Conservation (phyloP, 345 rosid species). For the Anastatica hierochuntica region DNA sequence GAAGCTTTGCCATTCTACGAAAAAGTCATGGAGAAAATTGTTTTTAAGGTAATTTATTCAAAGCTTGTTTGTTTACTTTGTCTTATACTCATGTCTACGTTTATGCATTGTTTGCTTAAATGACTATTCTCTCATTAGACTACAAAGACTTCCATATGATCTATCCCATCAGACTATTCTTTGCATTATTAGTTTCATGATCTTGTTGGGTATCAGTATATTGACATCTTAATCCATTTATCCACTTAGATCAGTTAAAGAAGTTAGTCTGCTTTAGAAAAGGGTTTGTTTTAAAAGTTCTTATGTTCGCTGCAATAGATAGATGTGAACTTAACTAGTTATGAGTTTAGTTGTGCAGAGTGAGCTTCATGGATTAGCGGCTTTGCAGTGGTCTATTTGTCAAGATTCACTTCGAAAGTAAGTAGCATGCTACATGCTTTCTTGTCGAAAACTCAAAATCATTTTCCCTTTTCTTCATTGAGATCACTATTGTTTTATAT, state of each 20-base stretch:
- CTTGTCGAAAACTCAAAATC: neutral
- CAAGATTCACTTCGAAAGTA: slow-evolving; percentile 64
- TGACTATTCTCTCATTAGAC: too few species aligned
- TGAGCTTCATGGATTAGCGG: slow-evolving; percentile 86
- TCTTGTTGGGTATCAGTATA: too few species aligned
- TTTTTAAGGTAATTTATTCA: slow-evolving; percentile 51
- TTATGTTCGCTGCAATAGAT: neutral
- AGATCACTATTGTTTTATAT: neutral
- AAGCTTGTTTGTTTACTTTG: neutral
- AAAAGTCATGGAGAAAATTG: slow-evolving; percentile 55
- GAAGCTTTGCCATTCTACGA: slow-evolving; percentile 62
- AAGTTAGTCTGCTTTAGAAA: slow-evolving; percentile 1
- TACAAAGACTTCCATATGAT: too few species aligned
- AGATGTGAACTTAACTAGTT: slow-evolving; percentile 14
- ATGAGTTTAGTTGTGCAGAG: slow-evolving; percentile 44
- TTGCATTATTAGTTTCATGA: too few species aligned
- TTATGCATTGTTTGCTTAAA: too few species aligned
- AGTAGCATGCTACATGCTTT: slow-evolving; percentile 9
- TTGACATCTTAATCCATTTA: too few species aligned
- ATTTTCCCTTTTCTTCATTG: neutral
- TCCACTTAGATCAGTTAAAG: too few species aligned
- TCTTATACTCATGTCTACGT: neutral
- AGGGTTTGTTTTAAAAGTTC: neutral
- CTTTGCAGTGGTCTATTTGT: slow-evolving; percentile 91
- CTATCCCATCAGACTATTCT: too few species aligned